phyloP scores from a whole-genome alignment of 2,329 filamentous ascomycete genomes.

The Aspergillus awamori region DNA sequence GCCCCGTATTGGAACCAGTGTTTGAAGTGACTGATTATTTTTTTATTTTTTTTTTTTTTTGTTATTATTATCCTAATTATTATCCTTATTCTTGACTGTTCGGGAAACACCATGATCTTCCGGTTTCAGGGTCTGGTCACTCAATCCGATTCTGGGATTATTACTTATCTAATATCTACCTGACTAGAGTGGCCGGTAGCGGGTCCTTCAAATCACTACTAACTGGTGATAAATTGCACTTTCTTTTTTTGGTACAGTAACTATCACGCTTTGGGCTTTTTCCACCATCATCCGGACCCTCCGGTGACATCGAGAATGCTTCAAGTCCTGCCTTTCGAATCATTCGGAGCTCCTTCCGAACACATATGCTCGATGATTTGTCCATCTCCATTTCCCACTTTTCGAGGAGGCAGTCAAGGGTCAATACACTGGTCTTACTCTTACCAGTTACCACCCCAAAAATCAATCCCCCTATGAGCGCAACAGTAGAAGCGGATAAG shows the following conservation, averaged over 20 bases:
- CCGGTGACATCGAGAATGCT: background rate
- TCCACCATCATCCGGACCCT: background rate
- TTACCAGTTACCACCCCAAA: too few relatives aligned
- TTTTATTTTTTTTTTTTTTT: background rate
- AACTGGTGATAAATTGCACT: background rate
- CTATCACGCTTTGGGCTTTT: background rate
- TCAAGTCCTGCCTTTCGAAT: background rate
- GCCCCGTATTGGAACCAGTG: conserved; percentile 3
- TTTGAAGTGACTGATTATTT: background rate
- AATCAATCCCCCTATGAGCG: too few relatives aligned
- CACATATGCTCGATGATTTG: background rate
- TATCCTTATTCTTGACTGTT: background rate
- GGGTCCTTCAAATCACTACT: background rate
- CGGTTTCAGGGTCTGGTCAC: conserved; percentile 10
- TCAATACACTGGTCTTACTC: too few relatives aligned
- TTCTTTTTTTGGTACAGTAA: background rate
- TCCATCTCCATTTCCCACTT: background rate
- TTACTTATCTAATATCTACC: background rate
- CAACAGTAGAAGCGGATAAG: too few relatives aligned
- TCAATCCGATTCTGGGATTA: background rate
- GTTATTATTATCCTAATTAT: background rate
- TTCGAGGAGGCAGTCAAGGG: background rate
- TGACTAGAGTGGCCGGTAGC: background rate
- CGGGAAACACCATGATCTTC: conserved; percentile 4
- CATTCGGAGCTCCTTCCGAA: background rate